A percentile compares a stretch with the other conserved stretches of the same genome.
Evolutionary conservation across 768 basidiomycete genomes (phyloP).

Genomic region (Clathrus columnatus): DNA sequence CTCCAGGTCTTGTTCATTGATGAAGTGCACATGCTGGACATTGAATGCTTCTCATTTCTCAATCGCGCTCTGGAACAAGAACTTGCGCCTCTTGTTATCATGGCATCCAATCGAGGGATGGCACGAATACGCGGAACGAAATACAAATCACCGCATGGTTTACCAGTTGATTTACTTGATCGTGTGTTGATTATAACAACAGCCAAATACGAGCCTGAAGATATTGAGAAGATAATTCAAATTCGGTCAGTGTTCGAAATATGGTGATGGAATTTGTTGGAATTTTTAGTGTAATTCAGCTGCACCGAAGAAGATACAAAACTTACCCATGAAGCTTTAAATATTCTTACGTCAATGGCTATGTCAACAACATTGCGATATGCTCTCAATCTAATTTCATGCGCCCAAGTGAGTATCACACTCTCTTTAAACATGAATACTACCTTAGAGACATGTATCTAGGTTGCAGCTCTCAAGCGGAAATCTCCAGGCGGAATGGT

Average conservation of each 20-base stretch:
- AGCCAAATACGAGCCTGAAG: constrained; percentile 70
- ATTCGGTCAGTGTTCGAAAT: constrained; percentile 53
- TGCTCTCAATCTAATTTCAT: constrained; percentile 90
- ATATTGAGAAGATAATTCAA: constrained; percentile 85
- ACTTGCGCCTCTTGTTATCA: constrained; percentile 90
- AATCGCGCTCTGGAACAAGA: constrained; percentile 94
- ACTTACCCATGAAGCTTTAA: constrained; percentile 60
- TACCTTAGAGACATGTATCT: neutral
- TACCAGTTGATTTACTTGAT: constrained; percentile 91
- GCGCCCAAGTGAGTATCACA: constrained; percentile 52
- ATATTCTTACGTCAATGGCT: constrained; percentile 85
- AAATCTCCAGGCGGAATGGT: constrained; percentile 31
- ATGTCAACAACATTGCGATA: constrained; percentile 86
- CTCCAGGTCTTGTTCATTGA: constrained; percentile 92
- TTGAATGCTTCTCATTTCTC: constrained; percentile 98
- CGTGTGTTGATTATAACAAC: constrained; percentile 95
- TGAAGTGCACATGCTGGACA: constrained; percentile 99
- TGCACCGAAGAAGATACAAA: constrained; percentile 95
- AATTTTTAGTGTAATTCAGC: constrained; percentile 26
- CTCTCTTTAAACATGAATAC: neutral
- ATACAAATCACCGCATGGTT: constrained; percentile 88
- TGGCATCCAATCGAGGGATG: constrained; percentile 97
- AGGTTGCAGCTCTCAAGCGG: constrained; percentile 8
- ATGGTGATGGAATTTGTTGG: neutral
- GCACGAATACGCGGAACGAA: constrained; percentile 92